Base-by-base conservation (phyloP, 2,329 filamentous ascomycete genomes). In the Paracamarosporium sp. region DNA sequence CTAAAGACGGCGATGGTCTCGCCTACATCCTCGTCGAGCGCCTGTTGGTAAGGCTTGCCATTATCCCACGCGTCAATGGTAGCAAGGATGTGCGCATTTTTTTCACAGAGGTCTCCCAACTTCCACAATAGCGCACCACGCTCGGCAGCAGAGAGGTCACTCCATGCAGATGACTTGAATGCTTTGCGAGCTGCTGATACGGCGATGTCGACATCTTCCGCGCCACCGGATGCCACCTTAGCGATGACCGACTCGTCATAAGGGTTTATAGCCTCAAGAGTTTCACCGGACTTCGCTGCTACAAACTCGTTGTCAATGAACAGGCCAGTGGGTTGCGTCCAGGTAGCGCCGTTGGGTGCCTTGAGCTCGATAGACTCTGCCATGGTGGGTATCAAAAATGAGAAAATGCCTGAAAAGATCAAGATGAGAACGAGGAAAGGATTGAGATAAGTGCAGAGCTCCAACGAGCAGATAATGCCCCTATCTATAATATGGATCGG, bases 31-130 rank as follows among this genome's bases (percentile, higher is more conserved):
- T 85, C 85, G 36, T 78, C 79, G 15, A 87, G 76, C 3, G 88
- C 83, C 22, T 86, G 84, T 5, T 79, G 74, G 72, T 89, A 90
- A 5, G 88, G 86, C 74, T 92, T 91, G 53, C 90, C 90, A 68
- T 91, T 92, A 75, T 93, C 90, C 81, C 89, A 87, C 0, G 88
- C 87, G 11, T 67, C 65, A 35, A 68, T 59, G 5, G 55, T 62
- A n/a, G 59, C 57, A 8, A 68, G 31, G 2, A 56, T 33, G 31
- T 59, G 54, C 22, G 35, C 41, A 30, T 69, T 52, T 41, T 57
- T 43, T 40, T 67, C 63, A 11, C 64, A 50, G 5, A 69, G 54
- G 33, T 63, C 61, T 8, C 56, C 66, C 0, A 69, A 59, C 52
- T 63, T 66, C 20, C 31, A 36, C n/a, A 69, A 38, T 27, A 67